These are phyloP conservation scores for Yarrowia hollandica DNA, from an alignment of 805 yeast genomes.

Conservation along the genomic window DNA sequence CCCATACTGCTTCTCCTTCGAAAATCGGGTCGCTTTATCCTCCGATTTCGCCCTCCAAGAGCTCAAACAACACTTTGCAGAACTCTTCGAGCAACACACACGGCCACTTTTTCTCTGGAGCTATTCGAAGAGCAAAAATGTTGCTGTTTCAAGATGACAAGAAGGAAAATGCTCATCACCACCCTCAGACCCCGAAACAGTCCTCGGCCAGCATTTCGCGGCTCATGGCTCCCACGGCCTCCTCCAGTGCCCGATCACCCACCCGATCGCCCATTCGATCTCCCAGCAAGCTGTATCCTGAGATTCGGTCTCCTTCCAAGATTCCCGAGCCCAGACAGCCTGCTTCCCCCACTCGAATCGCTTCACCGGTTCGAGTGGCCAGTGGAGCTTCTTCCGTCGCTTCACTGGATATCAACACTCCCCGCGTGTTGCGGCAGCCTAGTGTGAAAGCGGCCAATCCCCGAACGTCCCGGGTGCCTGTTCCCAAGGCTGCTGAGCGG, in stretches of 20 bases:
- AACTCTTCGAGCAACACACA: not conserved
- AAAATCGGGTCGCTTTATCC: constrained; percentile 15
- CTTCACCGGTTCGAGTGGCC: constrained; percentile 12
- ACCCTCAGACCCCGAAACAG: constrained; percentile 11
- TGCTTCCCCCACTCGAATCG: constrained; percentile 9
- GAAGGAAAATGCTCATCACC: not conserved
- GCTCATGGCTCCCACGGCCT: constrained; percentile 26
- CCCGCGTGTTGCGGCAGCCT: constrained; percentile 8
- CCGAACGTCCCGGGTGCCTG: constrained; percentile 17
- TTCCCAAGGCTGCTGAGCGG: constrained; percentile 15
- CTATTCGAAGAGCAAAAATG: constrained; percentile 10
- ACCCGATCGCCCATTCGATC: not conserved
- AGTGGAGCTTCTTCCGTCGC: not conserved
- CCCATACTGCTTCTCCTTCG: not conserved
- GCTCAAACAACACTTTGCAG: not conserved
- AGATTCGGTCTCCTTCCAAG: constrained; percentile 18
- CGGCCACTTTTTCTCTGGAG: constrained; percentile 12
- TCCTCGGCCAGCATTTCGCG: not conserved
- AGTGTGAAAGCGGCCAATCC: constrained; percentile 1
- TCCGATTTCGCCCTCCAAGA: constrained; percentile 2
- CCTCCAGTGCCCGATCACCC: not conserved
- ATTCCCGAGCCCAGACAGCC: constrained; percentile 24
- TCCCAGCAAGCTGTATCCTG: constrained; percentile 8
- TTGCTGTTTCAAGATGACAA: constrained; percentile 20
- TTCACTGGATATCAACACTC: not conserved